A percentile compares a stretch with the other conserved stretches of the same genome.
These are phyloP conservation scores for Aphanocladium album DNA, from an alignment of 2,329 filamentous ascomycete genomes.

Conservation along the genomic window DNA sequence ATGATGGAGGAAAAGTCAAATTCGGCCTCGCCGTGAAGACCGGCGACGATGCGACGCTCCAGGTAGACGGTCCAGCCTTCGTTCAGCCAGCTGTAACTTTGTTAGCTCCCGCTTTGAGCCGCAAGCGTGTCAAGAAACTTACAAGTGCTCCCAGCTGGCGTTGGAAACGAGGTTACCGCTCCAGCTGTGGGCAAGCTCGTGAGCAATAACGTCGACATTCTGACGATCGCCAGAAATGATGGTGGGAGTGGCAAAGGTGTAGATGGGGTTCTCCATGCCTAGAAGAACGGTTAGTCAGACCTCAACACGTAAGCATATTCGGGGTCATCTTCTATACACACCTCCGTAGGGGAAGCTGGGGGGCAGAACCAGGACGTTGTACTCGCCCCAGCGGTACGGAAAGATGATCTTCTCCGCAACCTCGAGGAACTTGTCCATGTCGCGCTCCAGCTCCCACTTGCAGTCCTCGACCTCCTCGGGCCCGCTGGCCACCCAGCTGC, in stretches of 20 bases:
- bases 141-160: conserved; percentile 78
- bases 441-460: conserved; percentile 85
- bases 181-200: conserved; percentile 75
- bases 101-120: conserved; percentile 7
- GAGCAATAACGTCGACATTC: conserved; percentile 94
- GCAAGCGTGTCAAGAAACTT: too few species aligned
- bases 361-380: conserved; percentile 87
- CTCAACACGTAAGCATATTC: too few species aligned
- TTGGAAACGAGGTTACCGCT: conserved; percentile 81
- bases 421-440: conserved; percentile 89
- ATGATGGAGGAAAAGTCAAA: conserved; percentile 95
- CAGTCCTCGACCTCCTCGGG: conserved; percentile 80
- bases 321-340: too few species aligned
- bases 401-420: conserved; percentile 77
- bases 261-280: conserved; percentile 89
- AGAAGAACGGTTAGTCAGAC: conserved; percentile 19
- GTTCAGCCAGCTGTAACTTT: conserved; percentile 53
- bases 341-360: conserved; percentile 87
- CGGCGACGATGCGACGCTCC: conserved; percentile 75
- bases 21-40: conserved; percentile 75
- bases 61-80: conserved; percentile 93
- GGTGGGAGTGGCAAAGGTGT: conserved; percentile 91
- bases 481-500: conserved; percentile 79
- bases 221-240: conserved; percentile 87
- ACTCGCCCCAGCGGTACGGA: conserved; percentile 89